Conservation (phyloP, 2,329 filamentous ascomycete genomes). For the Ceratocystis ficicola region DNA sequence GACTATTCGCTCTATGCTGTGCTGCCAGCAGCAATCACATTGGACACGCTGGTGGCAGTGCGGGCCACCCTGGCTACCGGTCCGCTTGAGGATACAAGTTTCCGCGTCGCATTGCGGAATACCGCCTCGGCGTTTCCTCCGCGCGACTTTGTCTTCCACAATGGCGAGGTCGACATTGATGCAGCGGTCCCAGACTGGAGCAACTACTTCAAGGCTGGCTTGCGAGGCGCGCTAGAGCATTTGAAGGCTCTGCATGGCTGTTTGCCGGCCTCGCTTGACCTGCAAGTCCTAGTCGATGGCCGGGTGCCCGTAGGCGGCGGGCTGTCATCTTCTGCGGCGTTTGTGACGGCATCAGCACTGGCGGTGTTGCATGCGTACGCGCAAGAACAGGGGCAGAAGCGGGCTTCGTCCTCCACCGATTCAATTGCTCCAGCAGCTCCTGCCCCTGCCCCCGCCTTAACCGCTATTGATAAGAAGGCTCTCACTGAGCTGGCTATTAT, state of each 20-base stretch:
- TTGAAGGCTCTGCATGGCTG: conserved; percentile 41
- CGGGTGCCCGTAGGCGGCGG: conserved; percentile 86
- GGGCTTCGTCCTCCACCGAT: no score
- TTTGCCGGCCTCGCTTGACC: conserved; percentile 54
- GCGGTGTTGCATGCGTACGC: conserved; percentile 76
- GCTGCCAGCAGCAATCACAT: conserved; percentile 86
- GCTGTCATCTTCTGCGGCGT: conserved; percentile 84
- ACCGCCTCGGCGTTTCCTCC: conserved; percentile 72
- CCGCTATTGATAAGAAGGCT: conserved; percentile 69
- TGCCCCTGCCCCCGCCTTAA: conserved; percentile 41
- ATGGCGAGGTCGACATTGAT: conserved; percentile 57
- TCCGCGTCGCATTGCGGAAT: conserved; percentile 58
- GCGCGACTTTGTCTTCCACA: conserved; percentile 59
- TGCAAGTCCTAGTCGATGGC: conserved; percentile 84
- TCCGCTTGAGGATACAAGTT: conserved; percentile 31
- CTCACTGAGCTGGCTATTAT: conserved; percentile 88
- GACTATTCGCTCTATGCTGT: conserved; percentile 97
- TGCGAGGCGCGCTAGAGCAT: conserved; percentile 68
- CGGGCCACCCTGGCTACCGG: conserved; percentile 40
- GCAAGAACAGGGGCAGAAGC: conserved; percentile 36
- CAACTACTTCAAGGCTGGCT: conserved; percentile 94
- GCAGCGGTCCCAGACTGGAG: conserved; percentile 82
- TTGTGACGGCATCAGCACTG: conserved; percentile 80
- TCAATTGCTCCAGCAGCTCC: no score
- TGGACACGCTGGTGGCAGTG: conserved; percentile 81